Evolutionary conservation across 257 asterid genomes (phyloP), one percentile per base, ranked within the genome.

Genomic region (Anisodus tanguticus): DNA sequence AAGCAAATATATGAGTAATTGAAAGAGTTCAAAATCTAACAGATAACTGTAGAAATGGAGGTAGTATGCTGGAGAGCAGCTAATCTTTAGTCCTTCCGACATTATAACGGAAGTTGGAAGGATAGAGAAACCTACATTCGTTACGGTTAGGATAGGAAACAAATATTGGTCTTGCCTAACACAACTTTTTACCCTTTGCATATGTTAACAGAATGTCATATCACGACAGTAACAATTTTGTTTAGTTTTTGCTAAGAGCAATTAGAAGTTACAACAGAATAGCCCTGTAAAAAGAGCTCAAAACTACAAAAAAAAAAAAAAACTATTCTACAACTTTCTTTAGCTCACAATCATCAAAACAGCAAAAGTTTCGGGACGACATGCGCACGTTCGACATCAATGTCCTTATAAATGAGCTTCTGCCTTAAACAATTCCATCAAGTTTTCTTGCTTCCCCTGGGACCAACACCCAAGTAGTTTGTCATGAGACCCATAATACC

Each of bases 401-500:
- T 69, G 15, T 69, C 47, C 26, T 69, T 67, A 6, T 67, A 13
- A 35, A 67, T 35, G 78, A 41, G 15, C 5, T 69, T 39, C 35
- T 45, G 80, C 58, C 80, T 45, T 8, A 45, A n/a, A 71, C 79
- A 43, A 70, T n/a, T 72, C n/a, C 11, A 72, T 72, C 80, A 72
- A 72, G 41, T 45, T 72, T 45, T 72, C 80, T 72, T 72, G 80
- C 5, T 10, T 72, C 4, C 58, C 39, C 80, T 5, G 58, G 80
- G 58, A 76, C 81, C 63, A 51, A 76, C 22, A 31, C 81, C 81
- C 43, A 74, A 22, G 62, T 74, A 74, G 62, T 22, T 74, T 22
- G 81, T 74, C 45, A 74, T 74, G 12, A 74, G 81, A 51, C 81
- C 81, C 62, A 49, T 74, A 74, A 74, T 74, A 11, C 62, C 81